Evolutionary conservation across 1,284 basidiomycete species (phyloP).

Genomic region (Stereum hirsutum): DNA sequence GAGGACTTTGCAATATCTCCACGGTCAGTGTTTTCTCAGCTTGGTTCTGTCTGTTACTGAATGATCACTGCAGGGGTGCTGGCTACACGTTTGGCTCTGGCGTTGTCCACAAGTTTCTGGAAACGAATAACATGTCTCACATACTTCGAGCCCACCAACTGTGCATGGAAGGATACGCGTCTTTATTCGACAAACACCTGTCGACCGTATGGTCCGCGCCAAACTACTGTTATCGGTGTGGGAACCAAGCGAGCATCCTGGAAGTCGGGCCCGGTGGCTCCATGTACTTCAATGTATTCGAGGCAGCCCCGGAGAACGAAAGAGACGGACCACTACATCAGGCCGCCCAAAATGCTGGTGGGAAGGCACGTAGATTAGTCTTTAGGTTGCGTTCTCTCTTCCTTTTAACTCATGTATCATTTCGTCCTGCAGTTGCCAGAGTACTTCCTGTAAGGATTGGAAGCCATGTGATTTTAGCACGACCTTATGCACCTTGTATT

Average conservation of each 20-base stretch:
- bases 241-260: conserved; percentile 93
- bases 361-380: conserved; percentile 38
- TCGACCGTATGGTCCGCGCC: conserved; percentile 99
- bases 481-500: not conserved
- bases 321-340: conserved; percentile 74
- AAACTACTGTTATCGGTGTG: conserved; percentile 98
- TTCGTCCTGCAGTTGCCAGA: conserved; percentile 45
- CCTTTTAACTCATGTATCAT: conserved; percentile 2
- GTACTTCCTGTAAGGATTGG: conserved; percentile 28
- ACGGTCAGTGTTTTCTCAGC: conserved; percentile 45
- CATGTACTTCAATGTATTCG: conserved; percentile 97
- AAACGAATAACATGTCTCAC: conserved; percentile 93
- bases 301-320: conserved; percentile 98
- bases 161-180: conserved; percentile 98
- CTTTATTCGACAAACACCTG: conserved; percentile 90
- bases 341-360: conserved; percentile 54
- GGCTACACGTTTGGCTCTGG: conserved; percentile 99
- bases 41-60: conserved; percentile 7
- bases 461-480: not conserved
- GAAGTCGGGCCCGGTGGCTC: conserved; percentile 88
- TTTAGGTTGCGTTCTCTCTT: not conserved
- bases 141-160: conserved; percentile 97
- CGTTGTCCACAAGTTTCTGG: conserved; percentile 96
- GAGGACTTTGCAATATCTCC: conserved; percentile 99
- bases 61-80: conserved; percentile 62